Conservation (phyloP, 1,284 basidiomycete species). For the Somion occarium region DNA sequence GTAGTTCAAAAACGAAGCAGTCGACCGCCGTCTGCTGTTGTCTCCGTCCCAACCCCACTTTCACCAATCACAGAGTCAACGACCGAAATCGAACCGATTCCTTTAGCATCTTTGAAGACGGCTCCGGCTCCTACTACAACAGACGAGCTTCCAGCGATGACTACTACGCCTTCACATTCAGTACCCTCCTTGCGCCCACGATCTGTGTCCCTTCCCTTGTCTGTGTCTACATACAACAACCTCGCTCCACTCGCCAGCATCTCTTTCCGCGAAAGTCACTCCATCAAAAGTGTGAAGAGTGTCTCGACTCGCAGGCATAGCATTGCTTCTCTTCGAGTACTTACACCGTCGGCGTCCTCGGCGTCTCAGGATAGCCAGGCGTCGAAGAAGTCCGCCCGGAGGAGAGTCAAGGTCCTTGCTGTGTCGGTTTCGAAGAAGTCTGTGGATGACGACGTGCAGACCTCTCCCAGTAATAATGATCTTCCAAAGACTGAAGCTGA, state of each 20-base stretch:
- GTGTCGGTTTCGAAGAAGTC: neutral
- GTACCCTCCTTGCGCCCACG: neutral
- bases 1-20: neutral
- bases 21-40: slow-evolving; percentile 12
- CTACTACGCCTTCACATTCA: neutral
- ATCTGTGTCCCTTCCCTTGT: neutral
- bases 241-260: slow-evolving; percentile 24
- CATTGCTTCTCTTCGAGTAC: neutral
- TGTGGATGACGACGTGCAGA: neutral
- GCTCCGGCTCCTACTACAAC: neutral
- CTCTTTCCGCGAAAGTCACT: slow-evolving; percentile 20
- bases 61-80: slow-evolving; percentile 1
- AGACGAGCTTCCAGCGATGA: neutral
- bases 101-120: neutral
- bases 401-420: slow-evolving; percentile 2
- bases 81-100: neutral
- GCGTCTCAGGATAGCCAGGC: neutral
- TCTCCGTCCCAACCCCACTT: slow-evolving; percentile 9
- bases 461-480: neutral
- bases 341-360: slow-evolving; percentile 7
- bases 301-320: slow-evolving; percentile 6
- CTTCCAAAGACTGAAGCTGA: too few relatives aligned
- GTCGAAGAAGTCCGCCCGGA: neutral
- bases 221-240: slow-evolving; percentile 11
- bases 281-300: slow-evolving; percentile 14